A percentile compares a stretch with the other conserved stretches of the same genome.
Conservation (phyloP, 2,329 filamentous ascomycete genomes). For the Dryadomyces sulphureus region DNA sequence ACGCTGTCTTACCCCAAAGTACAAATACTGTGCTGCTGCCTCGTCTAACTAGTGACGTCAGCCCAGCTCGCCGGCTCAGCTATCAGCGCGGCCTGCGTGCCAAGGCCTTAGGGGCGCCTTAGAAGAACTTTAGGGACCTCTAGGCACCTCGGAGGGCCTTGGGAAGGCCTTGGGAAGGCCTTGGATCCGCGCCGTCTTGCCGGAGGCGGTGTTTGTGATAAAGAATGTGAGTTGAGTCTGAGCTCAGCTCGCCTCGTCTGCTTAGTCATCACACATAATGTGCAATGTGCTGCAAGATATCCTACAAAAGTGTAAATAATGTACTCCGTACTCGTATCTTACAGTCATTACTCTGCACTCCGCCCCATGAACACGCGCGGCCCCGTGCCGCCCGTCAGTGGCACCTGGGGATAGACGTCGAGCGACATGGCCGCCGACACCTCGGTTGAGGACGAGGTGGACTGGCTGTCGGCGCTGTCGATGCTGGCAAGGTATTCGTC, state of each 20-base stretch:
- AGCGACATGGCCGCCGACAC: neutral
- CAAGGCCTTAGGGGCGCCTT: too few relatives aligned
- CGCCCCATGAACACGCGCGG: slow-evolving; percentile 8
- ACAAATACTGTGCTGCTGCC: neutral
- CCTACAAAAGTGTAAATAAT: neutral
- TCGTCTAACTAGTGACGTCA: neutral
- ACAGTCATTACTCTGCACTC: neutral
- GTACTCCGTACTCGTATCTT: neutral
- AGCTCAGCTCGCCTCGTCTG: too few relatives aligned
- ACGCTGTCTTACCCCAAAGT: neutral
- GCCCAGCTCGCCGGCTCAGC: neutral
- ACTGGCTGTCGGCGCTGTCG: neutral
- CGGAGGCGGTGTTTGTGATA: too few relatives aligned
- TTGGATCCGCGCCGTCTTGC: too few relatives aligned
- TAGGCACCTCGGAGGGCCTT: too few relatives aligned
- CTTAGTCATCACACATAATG: too few relatives aligned
- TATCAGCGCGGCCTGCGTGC: neutral
- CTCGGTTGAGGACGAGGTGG: neutral
- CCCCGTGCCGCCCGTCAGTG: slow-evolving; percentile 4
- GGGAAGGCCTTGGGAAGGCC: too few relatives aligned
- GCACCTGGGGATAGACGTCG: slow-evolving; percentile 7
- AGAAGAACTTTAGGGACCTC: too few relatives aligned
- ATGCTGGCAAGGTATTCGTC: slow-evolving; percentile 6
- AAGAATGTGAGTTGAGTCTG: too few relatives aligned
- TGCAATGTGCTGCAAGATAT: too few relatives aligned